Evolutionary conservation across 1,284 basidiomycete species (phyloP), one percentile per base, ranked within the genome.

Genomic region (Pseudozyma pruni): DNA sequence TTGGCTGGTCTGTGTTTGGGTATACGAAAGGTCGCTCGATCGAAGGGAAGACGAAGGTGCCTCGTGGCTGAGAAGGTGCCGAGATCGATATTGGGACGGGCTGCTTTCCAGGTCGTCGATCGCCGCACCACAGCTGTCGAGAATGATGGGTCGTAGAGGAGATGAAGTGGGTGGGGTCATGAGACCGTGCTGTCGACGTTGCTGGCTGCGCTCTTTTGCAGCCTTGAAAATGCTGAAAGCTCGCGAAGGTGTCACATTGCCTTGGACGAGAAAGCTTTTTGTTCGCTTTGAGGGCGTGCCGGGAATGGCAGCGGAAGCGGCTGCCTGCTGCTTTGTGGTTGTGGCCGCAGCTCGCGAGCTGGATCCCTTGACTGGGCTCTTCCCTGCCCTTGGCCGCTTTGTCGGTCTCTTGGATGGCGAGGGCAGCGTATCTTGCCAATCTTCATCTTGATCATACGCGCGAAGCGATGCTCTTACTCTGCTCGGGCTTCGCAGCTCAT

Each of bases 221-320:
- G 59, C 49, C 31, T 64, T 66, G 49, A 73, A 66, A 38, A 69
- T 69, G 38, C 52, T 58, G 45, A 73, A 70, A 0, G 75, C 75
- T 14, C 61, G 51, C 7, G 73, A 75, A 0, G 75, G 75, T 0
- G 75, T 77, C 3, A 77, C 75, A 23, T 70, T 77, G n/a, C 75
- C 75, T 22, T 64, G 62, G 13, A 77, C 45, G 14, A 63, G 27
- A 52, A 74, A 61, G n/a, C 57, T 42, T 23, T 58, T 66, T 16
- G 57, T 54, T 4, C 54, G 54, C 39, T 66, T 67, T 10, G 62
- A 56, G 1, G 69, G 62, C 11, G 68, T 66, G 4, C 53, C 49
- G 2, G 55, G 56, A 8, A 52, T 59, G 20, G 64, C 57, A 14
- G 64, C 57, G 0, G 47, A 44, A 0, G 31, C 34, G 3, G 62